Percentiles rank a stretch among this genome's conserved stretches.
These are phyloP conservation scores for Cornus suecica DNA, from an alignment of 148 eudicot genomes.

Conservation along the genomic window DNA sequence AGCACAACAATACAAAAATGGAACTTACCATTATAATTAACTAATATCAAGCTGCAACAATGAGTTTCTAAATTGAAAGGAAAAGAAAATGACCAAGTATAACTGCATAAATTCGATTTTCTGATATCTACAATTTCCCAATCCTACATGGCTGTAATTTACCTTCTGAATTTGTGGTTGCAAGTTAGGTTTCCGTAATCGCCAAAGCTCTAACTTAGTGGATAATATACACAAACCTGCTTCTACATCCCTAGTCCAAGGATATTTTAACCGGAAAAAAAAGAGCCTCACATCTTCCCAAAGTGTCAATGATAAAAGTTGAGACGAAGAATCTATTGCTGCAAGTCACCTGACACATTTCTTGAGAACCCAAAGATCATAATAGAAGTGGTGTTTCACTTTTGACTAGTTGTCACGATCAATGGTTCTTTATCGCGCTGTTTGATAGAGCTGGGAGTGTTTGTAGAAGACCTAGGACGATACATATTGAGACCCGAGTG, in stretches of 20 bases:
- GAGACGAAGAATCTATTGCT: conserved; percentile 6
- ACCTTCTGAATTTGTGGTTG: not conserved
- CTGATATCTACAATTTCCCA: not conserved
- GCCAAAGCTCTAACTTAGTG: conserved; percentile 1
- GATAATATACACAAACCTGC: conserved; percentile 14
- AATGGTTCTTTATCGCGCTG: conserved; percentile 2
- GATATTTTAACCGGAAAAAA: conserved; percentile 14
- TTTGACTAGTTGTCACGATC: not conserved
- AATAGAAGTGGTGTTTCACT: not conserved
- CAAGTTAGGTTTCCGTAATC: not conserved
- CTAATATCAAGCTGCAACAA: not conserved
- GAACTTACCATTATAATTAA: not conserved
- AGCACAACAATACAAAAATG: not conserved
- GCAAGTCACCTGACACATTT: not conserved
- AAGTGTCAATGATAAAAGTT: not conserved
- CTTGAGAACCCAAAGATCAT: not conserved
- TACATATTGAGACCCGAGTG: conserved; percentile 9
- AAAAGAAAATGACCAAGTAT: not conserved
- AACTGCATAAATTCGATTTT: not conserved
- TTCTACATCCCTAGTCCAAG: conserved; percentile 16
- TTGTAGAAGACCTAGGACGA: conserved; percentile 12
- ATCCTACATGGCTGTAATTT: not conserved
- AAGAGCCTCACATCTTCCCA: conserved; percentile 9
- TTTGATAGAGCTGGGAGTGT: conserved; percentile 1
- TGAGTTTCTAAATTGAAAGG: not conserved